These are phyloP conservation scores for Neofusicoccum sp. DNA, from an alignment of 2,329 filamentous ascomycete species.

Conservation along the genomic window DNA sequence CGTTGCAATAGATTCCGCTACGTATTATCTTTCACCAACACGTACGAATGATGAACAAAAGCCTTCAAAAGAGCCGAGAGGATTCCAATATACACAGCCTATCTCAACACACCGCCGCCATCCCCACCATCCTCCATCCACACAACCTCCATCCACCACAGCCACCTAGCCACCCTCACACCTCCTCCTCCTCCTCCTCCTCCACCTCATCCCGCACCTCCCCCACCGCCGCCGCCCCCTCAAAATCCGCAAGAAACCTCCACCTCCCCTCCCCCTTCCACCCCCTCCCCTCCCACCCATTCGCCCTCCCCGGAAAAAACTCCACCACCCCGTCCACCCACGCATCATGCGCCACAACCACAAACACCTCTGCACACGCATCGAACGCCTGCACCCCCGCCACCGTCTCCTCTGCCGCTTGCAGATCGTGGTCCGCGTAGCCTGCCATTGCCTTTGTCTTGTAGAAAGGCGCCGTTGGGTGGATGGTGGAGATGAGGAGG, in stretches of 20 bases:
- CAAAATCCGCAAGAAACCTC: slow-evolving; percentile 28
- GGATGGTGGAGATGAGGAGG: background rate
- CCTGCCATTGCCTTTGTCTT: background rate
- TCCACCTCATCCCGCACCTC: slow-evolving; percentile 27
- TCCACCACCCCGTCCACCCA: slow-evolving; percentile 29
- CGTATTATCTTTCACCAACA: too few species aligned
- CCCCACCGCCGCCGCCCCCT: slow-evolving; percentile 30
- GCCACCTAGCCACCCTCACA: background rate
- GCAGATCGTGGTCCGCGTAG: background rate
- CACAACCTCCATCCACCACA: too few species aligned
- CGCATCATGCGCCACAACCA: slow-evolving; percentile 34
- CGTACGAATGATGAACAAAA: too few species aligned
- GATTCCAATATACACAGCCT: too few species aligned
- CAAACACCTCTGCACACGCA: slow-evolving; percentile 28
- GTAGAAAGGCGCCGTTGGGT: background rate
- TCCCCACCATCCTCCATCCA: too few species aligned
- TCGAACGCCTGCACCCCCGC: slow-evolving; percentile 30
- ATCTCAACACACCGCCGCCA: too few species aligned
- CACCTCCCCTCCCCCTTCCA: slow-evolving; percentile 31
- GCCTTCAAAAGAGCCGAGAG: too few species aligned
- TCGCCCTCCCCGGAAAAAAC: slow-evolving; percentile 29
- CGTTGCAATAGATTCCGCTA: too few species aligned
- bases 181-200: slow-evolving; percentile 26
- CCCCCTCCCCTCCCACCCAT: slow-evolving; percentile 30
- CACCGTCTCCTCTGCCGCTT: slow-evolving; percentile 26